Base-by-base conservation (phyloP, 768 basidiomycete genomes). In the Dentipellis fragilis region DNA sequence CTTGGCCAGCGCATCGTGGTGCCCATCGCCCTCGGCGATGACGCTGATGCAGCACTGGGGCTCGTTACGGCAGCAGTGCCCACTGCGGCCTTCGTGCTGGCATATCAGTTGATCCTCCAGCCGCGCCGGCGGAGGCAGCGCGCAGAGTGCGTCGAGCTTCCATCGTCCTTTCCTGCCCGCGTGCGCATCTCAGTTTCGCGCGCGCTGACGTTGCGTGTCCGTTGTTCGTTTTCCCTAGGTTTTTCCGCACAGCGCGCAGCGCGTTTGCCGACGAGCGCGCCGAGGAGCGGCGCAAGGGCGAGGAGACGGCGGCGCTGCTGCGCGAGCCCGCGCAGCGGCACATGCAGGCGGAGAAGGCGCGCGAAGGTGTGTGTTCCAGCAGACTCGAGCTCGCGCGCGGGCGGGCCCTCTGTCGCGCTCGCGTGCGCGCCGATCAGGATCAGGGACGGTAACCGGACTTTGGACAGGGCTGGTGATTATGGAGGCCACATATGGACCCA, bases 401-500 rank as follows among this genome's bases (percentile, higher is more conserved):
- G 29, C 39, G 50, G 50, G 40, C 55, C 46, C 52, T 56, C 56
- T 40, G 49, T 22, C 29, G 48, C 34, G 38, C 50, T 29, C 29
- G 29, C 29, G 29, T 29, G 29, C 29, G 29, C 29, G 29, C 22
- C 48, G 48, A 49, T 35, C 22, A 17, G 21, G 29, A 29, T 29
- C 29, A 29, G 29, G 29, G 17, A 17, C 48, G 22, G 21, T 23
- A 49, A 22, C 21, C 48, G 48, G 48, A 12, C 14, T 22, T 22
- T 35, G 48, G 22, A 49, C 60, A 91, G 89, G 90, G 54, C 74
- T 94, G 46, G 77, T 94, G 57, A 80, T 95, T 63, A 65, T 83
- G 59, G 81, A 85, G 57, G 92, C 90, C 19, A 75, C 70, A 9
- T 93, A 92, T 68, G 86, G 87, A 16, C 79, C 74, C 54, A 72